Evolutionary conservation across 169 alveolate species (phyloP).

Genomic region (Plasmodium vinckei): DNA sequence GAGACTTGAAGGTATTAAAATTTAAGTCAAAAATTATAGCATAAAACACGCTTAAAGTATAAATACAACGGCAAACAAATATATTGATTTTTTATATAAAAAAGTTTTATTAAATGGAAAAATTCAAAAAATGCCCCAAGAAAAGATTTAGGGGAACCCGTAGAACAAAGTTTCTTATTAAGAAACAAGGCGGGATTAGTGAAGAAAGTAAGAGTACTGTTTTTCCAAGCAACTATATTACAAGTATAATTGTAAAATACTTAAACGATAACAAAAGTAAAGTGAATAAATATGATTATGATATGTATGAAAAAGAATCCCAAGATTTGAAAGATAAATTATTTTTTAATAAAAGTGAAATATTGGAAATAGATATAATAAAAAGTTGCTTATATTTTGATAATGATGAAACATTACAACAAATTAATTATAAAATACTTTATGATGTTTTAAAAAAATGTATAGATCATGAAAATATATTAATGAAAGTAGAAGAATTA

Average conservation of each 20-base stretch:
- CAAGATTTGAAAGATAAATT: slow-evolving; percentile 36
- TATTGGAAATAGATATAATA: slow-evolving; percentile 43
- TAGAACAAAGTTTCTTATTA: slow-evolving; percentile 20
- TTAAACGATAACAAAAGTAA: slow-evolving; percentile 31
- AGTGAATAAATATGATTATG: neutral
- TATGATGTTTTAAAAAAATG: slow-evolving; percentile 68
- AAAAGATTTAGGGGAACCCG: slow-evolving; percentile 25
- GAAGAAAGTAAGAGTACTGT: neutral
- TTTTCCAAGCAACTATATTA: slow-evolving; percentile 26
- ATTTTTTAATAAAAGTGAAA: slow-evolving; percentile 18
- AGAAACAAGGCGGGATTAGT: slow-evolving; percentile 3
- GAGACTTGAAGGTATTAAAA: no score
- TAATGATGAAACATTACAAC: slow-evolving; percentile 31
- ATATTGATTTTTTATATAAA: neutral
- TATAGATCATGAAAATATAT: slow-evolving; percentile 70
- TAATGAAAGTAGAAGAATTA: slow-evolving; percentile 75
- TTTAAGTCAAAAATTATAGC: no score
- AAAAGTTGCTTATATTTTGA: slow-evolving; percentile 51
- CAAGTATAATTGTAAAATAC: slow-evolving; percentile 56
- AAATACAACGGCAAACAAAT: no score
- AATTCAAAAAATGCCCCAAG: slow-evolving; percentile 53
- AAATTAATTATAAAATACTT: slow-evolving; percentile 48
- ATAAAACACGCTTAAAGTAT: no score
- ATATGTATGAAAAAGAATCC: slow-evolving; percentile 13
- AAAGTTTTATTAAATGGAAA: slow-evolving; percentile 38